Evolutionary conservation across 2,329 filamentous ascomycete genomes (phyloP), one percentile per base, ranked within the genome.

Genomic region (Aspergillus tanneri): DNA sequence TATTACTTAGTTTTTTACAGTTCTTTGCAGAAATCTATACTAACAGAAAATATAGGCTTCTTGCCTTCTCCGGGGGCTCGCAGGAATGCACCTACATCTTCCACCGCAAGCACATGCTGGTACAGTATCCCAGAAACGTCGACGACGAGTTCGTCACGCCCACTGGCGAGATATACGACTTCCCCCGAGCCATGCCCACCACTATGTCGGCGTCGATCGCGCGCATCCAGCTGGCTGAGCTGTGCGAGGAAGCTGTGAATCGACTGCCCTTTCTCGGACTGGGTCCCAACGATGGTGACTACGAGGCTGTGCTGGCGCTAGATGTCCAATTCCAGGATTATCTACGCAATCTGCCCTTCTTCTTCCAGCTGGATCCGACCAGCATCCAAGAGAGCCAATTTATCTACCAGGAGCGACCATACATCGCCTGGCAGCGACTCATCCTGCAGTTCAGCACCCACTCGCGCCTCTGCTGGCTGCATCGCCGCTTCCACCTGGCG

Each of bases 101-200:
- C 8, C 58, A 62, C 11, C 51, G 54, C 5, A 54, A 50, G 30
- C 56, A 63, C 5, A 62, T 59, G 57, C 56, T 51, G 11, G 57
- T 60, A 0, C 46, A 58, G 12, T 38, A 54, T 16, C 55, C 56
- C 5, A 58, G 47, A 24, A 56, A 60, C 24, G 49, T 49, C 11
- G 58, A 63, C 16, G 56, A 62, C 27, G 54, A 57, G 22, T 37
- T 43, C 6, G 54, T 63, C 18, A 48, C 49, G 0, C 14, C 41
- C 7, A 27, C 30, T 6, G 41, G 19, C 2, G 7, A 28, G 25
- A 8, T 7, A 3, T 2, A 30, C 2, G 12, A n/a, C 3, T 35
- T 11, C 2, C 45, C 42, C 4, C 10, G 30, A 4, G 16, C 30
- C 0, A 14, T 36, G 2, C 34, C 48, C 1, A 43, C 51, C 1